Evolutionary conservation across 1,284 basidiomycete species (phyloP).

Genomic region (Trametes hirsuta): DNA sequence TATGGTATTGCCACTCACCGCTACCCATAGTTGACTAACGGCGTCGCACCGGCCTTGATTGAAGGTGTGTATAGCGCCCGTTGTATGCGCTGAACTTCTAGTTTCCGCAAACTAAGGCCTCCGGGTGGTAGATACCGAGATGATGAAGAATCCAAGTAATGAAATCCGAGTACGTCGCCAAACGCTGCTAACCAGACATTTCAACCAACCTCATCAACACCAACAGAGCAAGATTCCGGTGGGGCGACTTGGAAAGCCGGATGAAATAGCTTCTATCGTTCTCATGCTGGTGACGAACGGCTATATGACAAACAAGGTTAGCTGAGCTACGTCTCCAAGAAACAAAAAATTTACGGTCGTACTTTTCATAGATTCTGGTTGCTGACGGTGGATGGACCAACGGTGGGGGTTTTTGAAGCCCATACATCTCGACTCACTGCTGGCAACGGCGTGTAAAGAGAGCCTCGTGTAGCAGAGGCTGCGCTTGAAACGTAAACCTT

Average conservation of each 20-base stretch:
- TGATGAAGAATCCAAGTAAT: constrained; percentile 46
- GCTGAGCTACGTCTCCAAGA: constrained; percentile 2
- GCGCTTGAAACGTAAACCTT: too few relatives aligned
- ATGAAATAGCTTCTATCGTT: constrained; percentile 54
- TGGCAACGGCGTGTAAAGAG: too few relatives aligned
- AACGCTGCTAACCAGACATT: neutral
- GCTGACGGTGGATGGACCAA: constrained; percentile 37
- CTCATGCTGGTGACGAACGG: constrained; percentile 50
- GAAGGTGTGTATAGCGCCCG: constrained; percentile 35
- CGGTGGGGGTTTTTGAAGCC: constrained; percentile 25
- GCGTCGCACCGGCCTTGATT: constrained; percentile 55
- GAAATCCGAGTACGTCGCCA: constrained; percentile 36
- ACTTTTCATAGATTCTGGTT: constrained; percentile 30
- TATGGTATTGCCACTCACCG: neutral
- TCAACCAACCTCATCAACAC: neutral
- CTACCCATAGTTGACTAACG: constrained; percentile 49
- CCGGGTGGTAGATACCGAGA: constrained; percentile 43
- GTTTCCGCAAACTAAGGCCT: neutral
- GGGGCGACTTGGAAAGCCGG: constrained; percentile 51
- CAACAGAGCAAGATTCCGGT: constrained; percentile 50
- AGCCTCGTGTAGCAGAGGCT: too few relatives aligned
- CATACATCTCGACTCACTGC: too few relatives aligned
- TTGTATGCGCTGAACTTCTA: neutral
- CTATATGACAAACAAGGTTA: constrained; percentile 61
- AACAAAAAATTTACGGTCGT: neutral